These are phyloP conservation scores for Candida gigantensis DNA, from an alignment of 1,139 yeast genomes.

Conservation along the genomic window DNA sequence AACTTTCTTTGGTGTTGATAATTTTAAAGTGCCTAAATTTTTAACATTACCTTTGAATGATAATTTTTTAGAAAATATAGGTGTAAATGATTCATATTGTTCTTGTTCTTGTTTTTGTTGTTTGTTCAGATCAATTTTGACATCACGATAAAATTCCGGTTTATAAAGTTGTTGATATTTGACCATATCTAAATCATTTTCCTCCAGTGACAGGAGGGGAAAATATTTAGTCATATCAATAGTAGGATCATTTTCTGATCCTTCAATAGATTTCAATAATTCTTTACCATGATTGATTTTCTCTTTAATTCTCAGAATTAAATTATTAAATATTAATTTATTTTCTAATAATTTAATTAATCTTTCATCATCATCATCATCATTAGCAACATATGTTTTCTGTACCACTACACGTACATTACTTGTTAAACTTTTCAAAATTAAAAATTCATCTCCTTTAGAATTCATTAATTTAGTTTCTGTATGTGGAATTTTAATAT, in stretches of 20 bases:
- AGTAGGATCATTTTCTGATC: slow-evolving; percentile 15
- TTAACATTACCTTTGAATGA: slow-evolving; percentile 17
- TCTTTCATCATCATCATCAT: slow-evolving; percentile 19
- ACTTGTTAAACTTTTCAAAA: slow-evolving; percentile 32
- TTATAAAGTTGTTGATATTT: slow-evolving; percentile 23
- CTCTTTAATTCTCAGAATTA: slow-evolving; percentile 30
- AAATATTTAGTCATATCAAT: too few relatives aligned
- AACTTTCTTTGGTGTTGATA: slow-evolving; percentile 29
- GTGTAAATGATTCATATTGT: slow-evolving; percentile 15
- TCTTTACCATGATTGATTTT: slow-evolving; percentile 25
- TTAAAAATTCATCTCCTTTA: slow-evolving; percentile 43
- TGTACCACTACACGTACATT: slow-evolving; percentile 33
- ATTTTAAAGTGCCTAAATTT: slow-evolving; percentile 19
- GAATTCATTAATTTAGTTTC: slow-evolving; percentile 34
- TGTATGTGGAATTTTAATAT: slow-evolving; percentile 11
- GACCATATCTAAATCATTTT: slow-evolving; percentile 17
- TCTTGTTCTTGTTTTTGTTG: too few relatives aligned
- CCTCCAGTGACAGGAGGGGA: too few relatives aligned
- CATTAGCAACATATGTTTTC: slow-evolving; percentile 12
- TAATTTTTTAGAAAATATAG: slow-evolving; percentile 19
- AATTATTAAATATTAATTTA: slow-evolving; percentile 28
- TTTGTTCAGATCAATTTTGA: slow-evolving; percentile 10
- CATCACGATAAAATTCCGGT: slow-evolving; percentile 13
- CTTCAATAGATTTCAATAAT: slow-evolving; percentile 20
- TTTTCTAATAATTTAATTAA: too few relatives aligned